Evolutionary conservation across 441 rosid genomes (phyloP), one percentile per base, ranked within the genome.

Genomic region (Gossypium schwendimanii): DNA sequence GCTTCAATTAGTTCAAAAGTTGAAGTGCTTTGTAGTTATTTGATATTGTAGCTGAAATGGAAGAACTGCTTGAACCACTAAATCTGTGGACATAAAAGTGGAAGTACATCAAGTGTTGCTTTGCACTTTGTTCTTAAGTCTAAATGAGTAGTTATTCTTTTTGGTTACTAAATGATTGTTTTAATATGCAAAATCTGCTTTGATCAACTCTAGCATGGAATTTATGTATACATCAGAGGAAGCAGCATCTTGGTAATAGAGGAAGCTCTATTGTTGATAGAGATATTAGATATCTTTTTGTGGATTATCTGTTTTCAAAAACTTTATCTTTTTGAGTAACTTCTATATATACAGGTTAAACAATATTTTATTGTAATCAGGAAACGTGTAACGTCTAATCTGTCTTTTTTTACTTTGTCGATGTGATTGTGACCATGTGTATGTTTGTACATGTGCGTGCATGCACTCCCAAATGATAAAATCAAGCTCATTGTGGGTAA

Each of bases 1-100:
- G 26, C 49, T 69, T 69, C 49, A 53, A 31, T 69, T 33, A 61
- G 47, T 31, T 69, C 31, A 11, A 33, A 67, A 53, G 18, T 69
- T 9, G 15, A 53, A 31, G 28, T 17, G 26, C 17, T 53, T 17
- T 12, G 23, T 20, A 31, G 24, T 18, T 26, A 5, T 69, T 52
- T 53, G 18, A 52, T 52, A 53, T 11, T 69, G 49, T 69, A 31
- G 61, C 6, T 69, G 47, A 52, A 69, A 10, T 69, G 6, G 23
- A 4, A 28, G 59, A 50, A 50, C 10, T 28, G 44, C 18, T 28
- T 52, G 17, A 67, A 9, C 24, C 59, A 15, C 44, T 67, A 50
- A 67, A 50, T 28, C 6, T 21, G n/a, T 50, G 59, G 59, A 4
- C 45, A 26, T 15, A 28, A 28, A 67, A 28, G 26, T 67, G 23